Conservation (phyloP, 2,329 filamentous ascomycete genomes). For the Lecanicillium sp. region DNA sequence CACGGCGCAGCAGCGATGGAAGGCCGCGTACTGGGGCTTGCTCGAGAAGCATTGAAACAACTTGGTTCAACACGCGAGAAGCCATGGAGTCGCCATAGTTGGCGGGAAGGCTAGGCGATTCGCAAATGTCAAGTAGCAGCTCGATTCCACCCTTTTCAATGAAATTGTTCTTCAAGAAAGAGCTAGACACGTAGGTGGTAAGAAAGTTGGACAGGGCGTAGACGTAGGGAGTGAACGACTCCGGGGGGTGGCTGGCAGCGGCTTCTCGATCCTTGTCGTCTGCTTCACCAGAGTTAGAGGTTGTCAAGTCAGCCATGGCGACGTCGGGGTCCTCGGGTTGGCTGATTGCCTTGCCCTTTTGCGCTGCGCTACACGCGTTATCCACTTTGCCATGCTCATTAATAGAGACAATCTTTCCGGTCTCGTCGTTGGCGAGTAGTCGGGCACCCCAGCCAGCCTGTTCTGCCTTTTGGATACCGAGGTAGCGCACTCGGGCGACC, state of each 20-base stretch:
- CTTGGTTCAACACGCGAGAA: conserved; percentile 62
- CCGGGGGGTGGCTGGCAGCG: conserved; percentile 13
- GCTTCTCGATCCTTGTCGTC: background rate
- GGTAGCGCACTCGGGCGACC: conserved; percentile 70
- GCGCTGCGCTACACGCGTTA: conserved; percentile 8
- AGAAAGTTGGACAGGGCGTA: conserved; percentile 72
- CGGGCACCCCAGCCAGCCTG: conserved; percentile 70
- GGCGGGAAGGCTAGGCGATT: conserved; percentile 68
- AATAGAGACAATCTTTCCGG: conserved; percentile 44
- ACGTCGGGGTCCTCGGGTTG: conserved; percentile 45
- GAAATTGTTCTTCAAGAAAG: conserved; percentile 63
- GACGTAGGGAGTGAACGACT: conserved; percentile 59
- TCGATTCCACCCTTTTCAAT: conserved; percentile 76
- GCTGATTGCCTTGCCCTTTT: conserved; percentile 17
- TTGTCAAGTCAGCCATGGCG: conserved; percentile 54
- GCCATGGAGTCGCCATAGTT: conserved; percentile 53
- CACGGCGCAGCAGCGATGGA: conserved; percentile 70
- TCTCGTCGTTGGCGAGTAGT: conserved; percentile 55
- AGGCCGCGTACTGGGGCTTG: conserved; percentile 72
- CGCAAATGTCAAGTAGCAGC: conserved; percentile 74
- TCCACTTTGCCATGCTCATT: conserved; percentile 43
- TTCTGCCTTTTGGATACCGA: conserved; percentile 64
- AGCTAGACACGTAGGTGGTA: conserved; percentile 64
- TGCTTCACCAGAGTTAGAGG: conserved; percentile 8
- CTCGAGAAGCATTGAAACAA: conserved; percentile 74